Evolutionary conservation across 2,329 filamentous ascomycete species (phyloP).

Genomic region (Claviceps capensis): DNA sequence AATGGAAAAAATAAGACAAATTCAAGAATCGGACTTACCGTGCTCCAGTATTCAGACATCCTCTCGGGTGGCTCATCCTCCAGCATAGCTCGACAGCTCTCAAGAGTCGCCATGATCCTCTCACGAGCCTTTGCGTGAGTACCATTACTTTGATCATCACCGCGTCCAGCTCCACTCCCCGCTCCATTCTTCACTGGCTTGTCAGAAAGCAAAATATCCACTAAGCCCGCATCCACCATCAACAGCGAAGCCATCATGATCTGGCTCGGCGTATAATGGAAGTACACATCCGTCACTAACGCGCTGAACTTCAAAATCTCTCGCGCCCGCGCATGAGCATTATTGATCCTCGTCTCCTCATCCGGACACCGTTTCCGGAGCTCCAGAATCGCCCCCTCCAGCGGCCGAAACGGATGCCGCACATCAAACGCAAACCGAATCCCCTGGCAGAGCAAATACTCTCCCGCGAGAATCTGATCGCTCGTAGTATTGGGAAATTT

Average conservation of each 20-base stretch:
- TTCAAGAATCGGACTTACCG: constrained; percentile 21
- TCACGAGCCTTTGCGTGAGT: constrained; percentile 17
- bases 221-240: constrained; percentile 56
- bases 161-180: too few species aligned
- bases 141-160: too few species aligned
- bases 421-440: constrained; percentile 91
- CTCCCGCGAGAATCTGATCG: constrained; percentile 77
- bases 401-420: constrained; percentile 72
- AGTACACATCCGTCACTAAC: constrained; percentile 87
- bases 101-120: constrained; percentile 35
- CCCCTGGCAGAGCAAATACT: constrained; percentile 85
- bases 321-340: constrained; percentile 60
- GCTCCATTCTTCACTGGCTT: constrained; percentile 14
- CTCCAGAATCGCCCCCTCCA: constrained; percentile 80
- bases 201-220: constrained; percentile 31
- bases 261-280: constrained; percentile 87
- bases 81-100: constrained; percentile 39
- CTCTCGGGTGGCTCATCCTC: constrained; percentile 43
- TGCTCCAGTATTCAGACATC: constrained; percentile 39
- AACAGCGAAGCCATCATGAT: constrained; percentile 77
- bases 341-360: constrained; percentile 36
- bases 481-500: constrained; percentile 57
- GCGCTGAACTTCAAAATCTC: constrained; percentile 66
- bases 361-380: constrained; percentile 54
- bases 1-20: neutral